Evolutionary conservation across 148 eudicot species (phyloP), one percentile per base, ranked within the genome.

Genomic region (Talinum fruticosum): DNA sequence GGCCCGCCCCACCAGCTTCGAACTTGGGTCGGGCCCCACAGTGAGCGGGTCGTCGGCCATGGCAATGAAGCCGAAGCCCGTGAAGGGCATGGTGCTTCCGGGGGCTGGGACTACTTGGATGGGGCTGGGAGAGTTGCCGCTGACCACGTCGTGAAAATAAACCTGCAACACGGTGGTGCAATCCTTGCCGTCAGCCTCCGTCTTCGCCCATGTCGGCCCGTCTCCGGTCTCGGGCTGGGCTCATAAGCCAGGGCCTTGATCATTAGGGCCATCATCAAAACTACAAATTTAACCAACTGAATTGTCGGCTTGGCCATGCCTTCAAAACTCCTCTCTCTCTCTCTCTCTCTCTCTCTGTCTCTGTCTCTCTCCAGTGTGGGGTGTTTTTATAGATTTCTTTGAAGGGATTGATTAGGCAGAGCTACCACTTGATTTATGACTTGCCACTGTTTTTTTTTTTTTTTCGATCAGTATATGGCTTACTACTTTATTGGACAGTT

Each of bases 1-100:
- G 66, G 86, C 88, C 28, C 81, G 85, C 29, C 95, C 94, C 38
- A 90, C 44, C 1, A 78, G 37, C 79, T 79, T 75, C 0, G 94
- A 85, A 5, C 57, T 53, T 1, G 74, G 78, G 38, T 81, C 83
- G 1, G 94, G 87, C 29, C 81, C 80, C 0, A 62, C 65, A 0
- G 89, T 90, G 3, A 88, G 62, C 0, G 82, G 79, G 61, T 90
- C 84, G 28, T 90, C 90, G 0, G 79, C 62, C 78, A 83, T 80
- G 41, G 19, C 67, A 2, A 86, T 24, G 29, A 44, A 59, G 2
- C 93, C 93, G 57, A 88, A 88, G 3, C 41, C 66, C 3, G 78
- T 74, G 15, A 78, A 77, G 7, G 81, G 75, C 45, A 59, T 68
- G 26, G 8, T 8, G 53, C 70, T 76, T 15, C 76, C 65, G 4